These are phyloP conservation scores for Boehmeria nivea DNA, from an alignment of 306 rosid species.

Conservation along the genomic window DNA sequence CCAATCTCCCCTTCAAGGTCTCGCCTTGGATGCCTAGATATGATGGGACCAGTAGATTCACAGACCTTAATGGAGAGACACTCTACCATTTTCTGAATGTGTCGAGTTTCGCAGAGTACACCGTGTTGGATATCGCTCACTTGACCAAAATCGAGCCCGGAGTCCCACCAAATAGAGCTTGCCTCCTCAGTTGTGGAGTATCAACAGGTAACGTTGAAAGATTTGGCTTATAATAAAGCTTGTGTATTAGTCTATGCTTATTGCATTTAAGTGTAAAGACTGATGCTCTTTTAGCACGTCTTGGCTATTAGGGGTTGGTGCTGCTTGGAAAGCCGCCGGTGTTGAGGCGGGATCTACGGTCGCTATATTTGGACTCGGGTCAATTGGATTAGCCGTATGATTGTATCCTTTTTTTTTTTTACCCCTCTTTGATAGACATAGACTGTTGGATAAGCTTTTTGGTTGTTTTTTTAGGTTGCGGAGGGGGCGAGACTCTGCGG, in stretches of 20 bases:
- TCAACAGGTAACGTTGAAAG: slow-evolving; percentile 51
- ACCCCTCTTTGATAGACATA: not conserved
- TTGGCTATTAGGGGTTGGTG: slow-evolving; percentile 66
- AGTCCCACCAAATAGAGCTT: slow-evolving; percentile 60
- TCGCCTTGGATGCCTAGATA: slow-evolving; percentile 61
- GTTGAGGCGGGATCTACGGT: slow-evolving; percentile 76
- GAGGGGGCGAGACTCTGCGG: slow-evolving; percentile 91
- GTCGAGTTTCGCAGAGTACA: slow-evolving; percentile 82
- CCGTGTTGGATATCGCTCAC: slow-evolving; percentile 62
- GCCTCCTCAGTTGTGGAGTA: slow-evolving; percentile 80
- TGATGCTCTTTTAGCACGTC: not conserved
- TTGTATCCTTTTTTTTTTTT: not conserved
- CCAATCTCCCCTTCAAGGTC: slow-evolving; percentile 48
- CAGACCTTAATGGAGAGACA: slow-evolving; percentile 50
- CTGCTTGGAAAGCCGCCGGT: slow-evolving; percentile 83
- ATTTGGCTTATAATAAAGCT: not conserved
- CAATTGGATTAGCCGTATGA: slow-evolving; percentile 82
- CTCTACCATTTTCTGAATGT: slow-evolving; percentile 59
- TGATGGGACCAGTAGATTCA: slow-evolving; percentile 62
- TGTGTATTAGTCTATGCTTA: no score
- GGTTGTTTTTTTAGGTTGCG: slow-evolving; percentile 50
- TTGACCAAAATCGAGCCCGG: slow-evolving; percentile 46
- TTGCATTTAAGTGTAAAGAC: no score
- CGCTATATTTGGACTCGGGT: slow-evolving; percentile 76
- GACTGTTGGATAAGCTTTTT: slow-evolving; percentile 1